Evolutionary conservation across 2,329 filamentous ascomycete genomes (phyloP), one percentile per base, ranked within the genome.

Genomic region (Fusarium armeniacum): DNA sequence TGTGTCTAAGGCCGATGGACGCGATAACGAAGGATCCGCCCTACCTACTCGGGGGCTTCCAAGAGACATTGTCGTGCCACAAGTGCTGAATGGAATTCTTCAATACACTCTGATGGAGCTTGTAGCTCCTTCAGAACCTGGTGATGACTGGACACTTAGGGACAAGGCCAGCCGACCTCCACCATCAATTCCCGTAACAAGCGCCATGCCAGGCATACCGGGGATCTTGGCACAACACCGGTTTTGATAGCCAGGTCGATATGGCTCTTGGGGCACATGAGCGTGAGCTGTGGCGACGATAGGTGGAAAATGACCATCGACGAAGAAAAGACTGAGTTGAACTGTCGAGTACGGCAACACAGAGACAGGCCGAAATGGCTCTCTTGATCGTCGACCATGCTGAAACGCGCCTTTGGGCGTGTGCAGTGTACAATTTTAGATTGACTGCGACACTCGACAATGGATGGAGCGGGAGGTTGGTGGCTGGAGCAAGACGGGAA

Each of bases 71-170:
- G 80, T 80, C 54, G 81, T 84, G 22, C 84, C 84, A 50, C 78
- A 80, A 49, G 78, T 83, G 33, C 79, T 82, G 62, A 80, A 82
- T 38, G 84, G 84, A 13, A 75, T 81, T 24, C 70, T 86, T 44
- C 80, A 83, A 57, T 86, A 87, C 71, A 81, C 80, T 11, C 62
- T 84, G 52, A 83, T 84, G 81, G 83, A 85, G 63, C 76, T 84
- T 44, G 77, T 82, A 40, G 79, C 79, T 41, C 76, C 78, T 18
- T 76, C 74, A 58, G 78, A 80, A 45, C 70, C 78, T 2, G 78
- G 79, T 35, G 78, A 79, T 58, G 75, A 81, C 65, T 82, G 80
- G 79, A 77, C 76, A 18, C 71, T 83, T 20, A 76, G 76, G 36
- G 77, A 80, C 64, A 79, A 79, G 58, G 55, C 60, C 53, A 65